Evolutionary conservation across 306 rosid species (phyloP).

Genomic region (Quercus variabilis): DNA sequence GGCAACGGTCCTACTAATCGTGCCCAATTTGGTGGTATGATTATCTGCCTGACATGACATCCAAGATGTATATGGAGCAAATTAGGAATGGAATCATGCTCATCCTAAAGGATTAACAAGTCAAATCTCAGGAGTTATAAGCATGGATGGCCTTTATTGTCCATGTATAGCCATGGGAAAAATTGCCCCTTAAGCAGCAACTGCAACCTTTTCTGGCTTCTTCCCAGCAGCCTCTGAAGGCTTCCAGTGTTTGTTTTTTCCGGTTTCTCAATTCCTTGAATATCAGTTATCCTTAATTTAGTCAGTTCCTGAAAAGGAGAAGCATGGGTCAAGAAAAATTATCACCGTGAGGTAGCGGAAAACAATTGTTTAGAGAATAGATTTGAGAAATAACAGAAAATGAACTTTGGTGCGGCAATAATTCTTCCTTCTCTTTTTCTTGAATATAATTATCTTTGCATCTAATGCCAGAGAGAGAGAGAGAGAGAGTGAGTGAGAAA

Average conservation of each 20-base stretch:
- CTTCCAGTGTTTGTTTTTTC: slow-evolving; percentile 27
- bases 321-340: slow-evolving; percentile 16
- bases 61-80: slow-evolving; percentile 15
- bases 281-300: slow-evolving; percentile 83
- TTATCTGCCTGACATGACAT: slow-evolving; percentile 15
- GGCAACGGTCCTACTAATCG: background rate
- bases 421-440: slow-evolving; percentile 96
- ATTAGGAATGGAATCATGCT: slow-evolving; percentile 4
- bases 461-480: slow-evolving; percentile 44
- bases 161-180: background rate
- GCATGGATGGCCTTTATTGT: slow-evolving; percentile 16
- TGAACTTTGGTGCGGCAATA: slow-evolving; percentile 86
- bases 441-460: slow-evolving; percentile 78
- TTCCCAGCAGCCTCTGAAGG: slow-evolving; percentile 54
- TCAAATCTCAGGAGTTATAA: background rate
- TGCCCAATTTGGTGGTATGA: background rate
- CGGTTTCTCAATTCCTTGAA: slow-evolving; percentile 84
- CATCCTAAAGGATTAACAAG: background rate
- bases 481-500: background rate
- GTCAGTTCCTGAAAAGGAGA: slow-evolving; percentile 67
- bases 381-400: slow-evolving; percentile 63
- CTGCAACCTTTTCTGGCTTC: slow-evolving; percentile 64
- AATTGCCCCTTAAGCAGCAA: slow-evolving; percentile 37
- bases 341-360: slow-evolving; percentile 7
- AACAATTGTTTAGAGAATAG: background rate